Evolutionary conservation across 2,329 filamentous ascomycete genomes (phyloP), one percentile per base, ranked within the genome.

Genomic region (Golovinomyces cichoracearum): DNA sequence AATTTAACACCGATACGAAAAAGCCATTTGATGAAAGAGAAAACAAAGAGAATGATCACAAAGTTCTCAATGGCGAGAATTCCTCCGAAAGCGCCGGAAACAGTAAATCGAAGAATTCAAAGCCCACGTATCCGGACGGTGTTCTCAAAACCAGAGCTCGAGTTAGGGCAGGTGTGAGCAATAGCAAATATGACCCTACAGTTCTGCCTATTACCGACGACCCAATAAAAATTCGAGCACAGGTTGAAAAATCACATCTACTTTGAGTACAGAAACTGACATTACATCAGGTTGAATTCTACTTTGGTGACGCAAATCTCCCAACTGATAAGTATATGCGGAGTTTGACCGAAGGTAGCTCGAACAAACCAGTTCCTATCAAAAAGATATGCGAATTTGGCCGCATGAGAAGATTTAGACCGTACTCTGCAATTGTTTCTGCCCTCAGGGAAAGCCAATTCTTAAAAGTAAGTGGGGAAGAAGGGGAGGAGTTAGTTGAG

Each of bases 401-500:
- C 67, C 85, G 92, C 63, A 98, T 98, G 92, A 80, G 77, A 56
- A 81, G 79, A 58, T 98, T 95, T 73, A 78, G 90, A 66, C 83
- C 84, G 38, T 86, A 85, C 67, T 76, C 74, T 49, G 79, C 81
- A 50, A 74, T 98, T 40, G 78, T 94, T 52, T 76, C 76, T 48
- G 88, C 90, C 31, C 73, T 95, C 48, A 81, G 80, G 63, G 74
- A 81, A 21, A 90, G 83, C 66, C 70, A 72, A 26, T 65, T 77
- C 51, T 70, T 98, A 46, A 74, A 81, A 5, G 64, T 95, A 49
- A 71, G 74, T 49, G 83, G 90, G 48, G 70, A 80, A 55, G 74
- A 85, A 54, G 78, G 77, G 52, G 64, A 76, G 53, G 76, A 90
- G 72, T 69, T 65, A 38, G 64, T 88, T 59, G 78, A 77, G 61